These are phyloP conservation scores for Quercus robur DNA, from an alignment of 306 rosid species.

Conservation along the genomic window DNA sequence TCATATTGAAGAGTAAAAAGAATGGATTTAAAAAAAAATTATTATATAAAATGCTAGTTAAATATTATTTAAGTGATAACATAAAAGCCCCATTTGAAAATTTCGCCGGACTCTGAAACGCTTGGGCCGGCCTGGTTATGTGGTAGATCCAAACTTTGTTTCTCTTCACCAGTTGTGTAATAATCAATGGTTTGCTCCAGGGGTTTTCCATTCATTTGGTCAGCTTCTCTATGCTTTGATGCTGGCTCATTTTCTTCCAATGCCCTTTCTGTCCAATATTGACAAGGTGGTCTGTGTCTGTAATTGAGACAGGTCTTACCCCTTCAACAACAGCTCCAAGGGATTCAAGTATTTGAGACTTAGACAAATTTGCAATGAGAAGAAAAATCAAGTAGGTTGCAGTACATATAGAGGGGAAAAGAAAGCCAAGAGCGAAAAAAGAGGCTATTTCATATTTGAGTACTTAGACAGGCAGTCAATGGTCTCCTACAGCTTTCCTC, in stretches of 20 bases:
- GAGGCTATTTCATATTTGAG: neutral
- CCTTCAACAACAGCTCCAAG: conserved; percentile 92
- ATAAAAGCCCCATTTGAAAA: no score
- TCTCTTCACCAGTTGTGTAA: conserved; percentile 28
- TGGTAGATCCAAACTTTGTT: conserved; percentile 23
- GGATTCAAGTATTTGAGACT: conserved; percentile 86
- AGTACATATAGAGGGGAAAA: neutral
- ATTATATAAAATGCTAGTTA: no score
- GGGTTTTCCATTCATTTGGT: conserved; percentile 30
- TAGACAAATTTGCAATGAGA: conserved; percentile 14
- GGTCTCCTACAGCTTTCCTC: neutral
- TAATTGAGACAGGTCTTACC: conserved; percentile 88
- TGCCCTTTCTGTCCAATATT: conserved; percentile 81
- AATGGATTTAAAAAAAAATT: no score
- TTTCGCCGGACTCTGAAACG: no score
- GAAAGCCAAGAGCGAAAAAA: no score
- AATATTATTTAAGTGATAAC: rapidly evolving
- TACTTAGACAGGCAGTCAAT: neutral
- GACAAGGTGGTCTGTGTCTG: conserved; percentile 79
- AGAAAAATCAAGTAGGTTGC: neutral
- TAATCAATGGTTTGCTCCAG: conserved; percentile 32
- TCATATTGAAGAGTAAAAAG: no score
- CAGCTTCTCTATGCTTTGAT: conserved; percentile 24
- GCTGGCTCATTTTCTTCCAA: conserved; percentile 69
- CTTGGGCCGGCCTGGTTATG: no score